Evolutionary conservation across 2,329 filamentous ascomycete genomes (phyloP), one percentile per base, ranked within the genome.

Genomic region (Curvularia eragrostidis): DNA sequence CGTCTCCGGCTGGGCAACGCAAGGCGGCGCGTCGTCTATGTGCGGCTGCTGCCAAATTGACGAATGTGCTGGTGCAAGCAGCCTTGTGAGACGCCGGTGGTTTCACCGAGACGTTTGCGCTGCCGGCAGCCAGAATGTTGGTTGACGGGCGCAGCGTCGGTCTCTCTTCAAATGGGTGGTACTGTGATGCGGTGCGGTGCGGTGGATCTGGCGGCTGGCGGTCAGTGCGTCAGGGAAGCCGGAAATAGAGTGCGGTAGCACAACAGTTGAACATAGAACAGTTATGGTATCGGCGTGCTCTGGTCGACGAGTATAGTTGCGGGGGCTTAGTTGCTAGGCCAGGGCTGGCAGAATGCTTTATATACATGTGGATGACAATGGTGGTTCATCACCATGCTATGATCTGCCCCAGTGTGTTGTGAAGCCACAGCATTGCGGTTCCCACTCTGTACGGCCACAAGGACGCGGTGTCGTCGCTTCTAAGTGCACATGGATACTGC

Each of bases 61-160:
- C 32, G 13, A 36, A 5, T 2, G 32, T 7, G 32, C 15, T 36
- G 32, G 41, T 26, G 41, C 21, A 23, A 13, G 21, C 41, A 28
- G 24, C 19, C 13, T 34, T 34, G 12, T 34, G 23, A 12, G 44
- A 21, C 32, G 26, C 46, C 47, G 53, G 55, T 46, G 48, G 54
- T 62, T 26, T 24, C 19, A 30, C 41, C 61, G 58, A 26, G 38
- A 43, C 38, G 48, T 44, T 51, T 55, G 54, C 54, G 56, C 53
- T 59, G 56, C 62, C 60, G 58, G 54, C 65, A 62, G 66, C 62
- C 48, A 39, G 23, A 38, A 39, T 58, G 52, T 58, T 61, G 55
- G 49, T 48, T 54, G 39, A 50, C 50, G 53, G 55, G 50, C 55
- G 58, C 60, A 61, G 48, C 54, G 54, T 41, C 47, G 52, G 50